Conservation (phyloP, 805 yeast genomes). For the Nakazawaea peltata region DNA sequence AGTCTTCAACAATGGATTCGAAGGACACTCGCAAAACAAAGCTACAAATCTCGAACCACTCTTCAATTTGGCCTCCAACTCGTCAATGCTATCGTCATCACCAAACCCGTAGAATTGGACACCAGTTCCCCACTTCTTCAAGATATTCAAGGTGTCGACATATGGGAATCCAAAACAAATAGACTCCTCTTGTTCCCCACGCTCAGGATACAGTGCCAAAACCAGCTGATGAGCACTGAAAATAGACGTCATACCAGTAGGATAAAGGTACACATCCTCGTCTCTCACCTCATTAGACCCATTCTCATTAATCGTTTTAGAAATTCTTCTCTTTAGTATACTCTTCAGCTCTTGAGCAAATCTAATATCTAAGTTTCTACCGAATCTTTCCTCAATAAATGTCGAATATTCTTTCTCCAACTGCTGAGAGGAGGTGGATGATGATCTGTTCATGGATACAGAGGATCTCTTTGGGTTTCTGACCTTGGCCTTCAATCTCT, state of each 20-base stretch:
- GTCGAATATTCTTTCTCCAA: constrained; percentile 48
- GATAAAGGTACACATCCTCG: constrained; percentile 74
- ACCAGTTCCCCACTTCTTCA: constrained; percentile 89
- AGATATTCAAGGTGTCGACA: constrained; percentile 81
- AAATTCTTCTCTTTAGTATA: constrained; percentile 68
- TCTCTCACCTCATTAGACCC: constrained; percentile 24
- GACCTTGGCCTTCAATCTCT: constrained; percentile 4
- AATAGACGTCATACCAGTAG: constrained; percentile 91
- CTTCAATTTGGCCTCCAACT: constrained; percentile 53
- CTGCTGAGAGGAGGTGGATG: constrained; percentile 9
- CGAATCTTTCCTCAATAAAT: constrained; percentile 84
- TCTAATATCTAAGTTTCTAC: constrained; percentile 76
- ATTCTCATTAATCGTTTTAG: constrained; percentile 41
- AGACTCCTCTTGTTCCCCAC: constrained; percentile 41
- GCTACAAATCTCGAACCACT: constrained; percentile 64
- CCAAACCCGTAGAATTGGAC: constrained; percentile 81
- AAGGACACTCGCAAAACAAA: constrained; percentile 88
- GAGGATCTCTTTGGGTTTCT: constrained; percentile 9
- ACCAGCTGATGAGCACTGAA: constrained; percentile 69
- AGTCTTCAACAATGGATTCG: constrained; percentile 85
- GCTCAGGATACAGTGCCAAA: constrained; percentile 20
- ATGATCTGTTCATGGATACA: constrained; percentile 8
- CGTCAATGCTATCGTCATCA: constrained; percentile 59
- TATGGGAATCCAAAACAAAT: constrained; percentile 97
- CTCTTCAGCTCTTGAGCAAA: constrained; percentile 69